A percentile compares a stretch with the other conserved stretches of the same genome.
These are phyloP conservation scores for Globisporangium canariense DNA, from an alignment of 352 stramenopile genomes.

Conservation along the genomic window DNA sequence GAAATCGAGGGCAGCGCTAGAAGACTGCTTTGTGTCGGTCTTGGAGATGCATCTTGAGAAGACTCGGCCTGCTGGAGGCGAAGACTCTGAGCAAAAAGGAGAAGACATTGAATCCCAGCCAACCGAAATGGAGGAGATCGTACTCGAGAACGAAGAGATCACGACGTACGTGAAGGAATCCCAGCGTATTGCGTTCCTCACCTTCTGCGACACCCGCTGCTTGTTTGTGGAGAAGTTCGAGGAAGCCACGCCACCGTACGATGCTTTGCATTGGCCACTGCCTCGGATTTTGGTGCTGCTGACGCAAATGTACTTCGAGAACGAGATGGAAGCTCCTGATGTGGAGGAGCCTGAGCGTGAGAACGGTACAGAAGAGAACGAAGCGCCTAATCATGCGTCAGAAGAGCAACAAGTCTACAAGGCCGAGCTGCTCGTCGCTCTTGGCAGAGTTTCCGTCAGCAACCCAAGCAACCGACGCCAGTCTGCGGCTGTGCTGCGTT, in stretches of 20 bases:
- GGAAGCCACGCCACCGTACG: constrained; percentile 46
- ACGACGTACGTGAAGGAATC: constrained; percentile 53
- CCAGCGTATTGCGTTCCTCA: constrained; percentile 69
- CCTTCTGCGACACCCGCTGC: constrained; percentile 75
- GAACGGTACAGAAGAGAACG: constrained; percentile 25
- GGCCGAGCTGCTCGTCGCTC: constrained; percentile 63
- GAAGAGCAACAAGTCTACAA: constrained; percentile 39
- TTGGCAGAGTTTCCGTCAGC: constrained; percentile 68
- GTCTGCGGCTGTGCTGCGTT: constrained; percentile 64
- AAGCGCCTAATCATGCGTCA: neutral
- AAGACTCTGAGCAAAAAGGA: constrained; percentile 29
- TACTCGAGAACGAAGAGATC: constrained; percentile 52
- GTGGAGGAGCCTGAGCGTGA: constrained; percentile 44
- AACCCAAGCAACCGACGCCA: constrained; percentile 84
- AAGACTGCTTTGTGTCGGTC: constrained; percentile 60
- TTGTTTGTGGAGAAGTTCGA: constrained; percentile 85
- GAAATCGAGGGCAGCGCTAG: constrained; percentile 35
- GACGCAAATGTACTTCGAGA: constrained; percentile 84
- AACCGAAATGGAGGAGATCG: constrained; percentile 62
- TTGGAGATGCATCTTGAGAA: constrained; percentile 76
- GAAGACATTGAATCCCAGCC: constrained; percentile 19
- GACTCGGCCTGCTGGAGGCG: constrained; percentile 19
- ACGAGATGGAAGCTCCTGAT: constrained; percentile 42
- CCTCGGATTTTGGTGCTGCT: constrained; percentile 66
- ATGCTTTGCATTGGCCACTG: constrained; percentile 62